Evolutionary conservation across 2,329 filamentous ascomycete species (phyloP).

Genomic region (Cladosporium oxysporum): DNA sequence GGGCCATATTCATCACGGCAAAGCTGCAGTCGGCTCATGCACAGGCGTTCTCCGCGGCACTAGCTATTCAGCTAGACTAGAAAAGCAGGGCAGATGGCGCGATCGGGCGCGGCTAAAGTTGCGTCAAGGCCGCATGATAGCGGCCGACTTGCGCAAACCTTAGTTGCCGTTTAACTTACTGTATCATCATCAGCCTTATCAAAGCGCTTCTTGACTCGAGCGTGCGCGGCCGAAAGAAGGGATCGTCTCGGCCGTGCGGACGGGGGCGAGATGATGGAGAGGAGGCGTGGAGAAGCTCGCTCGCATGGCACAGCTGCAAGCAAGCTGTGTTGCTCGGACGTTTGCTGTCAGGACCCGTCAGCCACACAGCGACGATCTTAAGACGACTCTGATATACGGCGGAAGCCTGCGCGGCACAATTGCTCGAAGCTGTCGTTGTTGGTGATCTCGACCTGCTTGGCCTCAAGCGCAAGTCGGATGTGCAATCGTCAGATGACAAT

Average conservation of each 20-base stretch:
- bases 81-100: not conserved
- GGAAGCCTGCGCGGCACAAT: not conserved
- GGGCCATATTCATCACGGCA: slow-evolving; percentile 10
- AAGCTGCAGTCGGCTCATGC: slow-evolving; percentile 6
- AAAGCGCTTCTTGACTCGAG: slow-evolving; percentile 5
- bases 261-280: not conserved
- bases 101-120: slow-evolving; percentile 6
- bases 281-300: slow-evolving; percentile 1
- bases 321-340: not conserved
- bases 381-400: not conserved
- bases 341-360: slow-evolving; percentile 6
- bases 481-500: not conserved
- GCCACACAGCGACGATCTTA: not conserved
- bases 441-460: slow-evolving; percentile 2
- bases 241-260: slow-evolving; percentile 1
- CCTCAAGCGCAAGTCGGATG: not conserved
- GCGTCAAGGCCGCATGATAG: not conserved
- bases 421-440: not conserved
- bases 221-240: not conserved
- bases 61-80: not conserved
- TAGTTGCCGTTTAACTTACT: not conserved
- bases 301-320: slow-evolving; percentile 6
- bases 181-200: slow-evolving; percentile 7
- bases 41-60: slow-evolving; percentile 1
- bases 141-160: not conserved